These are phyloP conservation scores for Fusarium sp. DNA, from an alignment of 2,329 filamentous ascomycete species.

Conservation along the genomic window DNA sequence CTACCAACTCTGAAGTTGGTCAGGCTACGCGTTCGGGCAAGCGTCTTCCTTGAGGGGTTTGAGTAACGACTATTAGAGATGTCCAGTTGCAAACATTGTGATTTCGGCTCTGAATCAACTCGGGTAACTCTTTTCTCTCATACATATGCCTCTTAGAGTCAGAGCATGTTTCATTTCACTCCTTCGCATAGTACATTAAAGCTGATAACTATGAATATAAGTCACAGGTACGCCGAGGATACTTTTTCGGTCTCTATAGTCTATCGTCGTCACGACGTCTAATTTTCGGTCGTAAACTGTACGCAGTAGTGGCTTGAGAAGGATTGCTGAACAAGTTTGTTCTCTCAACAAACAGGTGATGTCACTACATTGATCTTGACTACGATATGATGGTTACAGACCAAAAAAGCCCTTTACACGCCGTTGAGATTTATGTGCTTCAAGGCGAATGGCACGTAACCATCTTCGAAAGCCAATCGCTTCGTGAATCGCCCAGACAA, in stretches of 20 bases:
- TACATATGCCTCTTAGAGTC: background rate
- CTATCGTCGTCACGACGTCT: background rate
- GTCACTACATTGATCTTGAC: background rate
- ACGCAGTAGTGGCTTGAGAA: background rate
- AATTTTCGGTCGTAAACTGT: background rate
- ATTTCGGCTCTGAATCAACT: background rate
- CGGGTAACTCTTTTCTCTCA: background rate
- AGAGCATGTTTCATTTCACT: background rate
- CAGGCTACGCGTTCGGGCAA: slow-evolving; percentile 71
- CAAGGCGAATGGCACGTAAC: background rate
- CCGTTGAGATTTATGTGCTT: background rate
- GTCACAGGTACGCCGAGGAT: background rate
- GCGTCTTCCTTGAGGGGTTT: slow-evolving; percentile 61
- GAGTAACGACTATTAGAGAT: background rate
- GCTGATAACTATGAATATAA: background rate
- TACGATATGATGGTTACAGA: background rate
- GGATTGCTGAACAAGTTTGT: background rate
- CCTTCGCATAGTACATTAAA: too few species aligned
- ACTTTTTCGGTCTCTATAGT: background rate
- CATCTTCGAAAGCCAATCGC: background rate
- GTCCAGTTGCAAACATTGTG: too few species aligned
- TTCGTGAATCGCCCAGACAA: background rate
- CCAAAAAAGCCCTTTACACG: background rate
- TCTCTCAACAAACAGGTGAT: background rate
- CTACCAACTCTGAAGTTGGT: slow-evolving; percentile 68